Conservation (phyloP, 352 stramenopile species). For the Phytophthora brassicae region DNA sequence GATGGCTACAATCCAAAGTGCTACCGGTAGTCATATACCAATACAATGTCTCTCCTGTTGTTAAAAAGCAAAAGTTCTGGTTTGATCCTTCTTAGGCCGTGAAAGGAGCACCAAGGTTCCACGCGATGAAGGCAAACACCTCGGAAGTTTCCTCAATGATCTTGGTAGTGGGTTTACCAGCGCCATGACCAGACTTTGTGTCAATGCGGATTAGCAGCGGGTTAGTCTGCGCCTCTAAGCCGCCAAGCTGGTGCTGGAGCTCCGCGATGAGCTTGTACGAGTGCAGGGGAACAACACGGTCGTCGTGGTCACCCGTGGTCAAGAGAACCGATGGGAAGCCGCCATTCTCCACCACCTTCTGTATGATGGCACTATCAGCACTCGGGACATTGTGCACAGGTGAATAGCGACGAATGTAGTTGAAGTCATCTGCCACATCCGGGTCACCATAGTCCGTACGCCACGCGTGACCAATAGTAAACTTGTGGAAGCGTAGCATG, state of each 20-base stretch:
- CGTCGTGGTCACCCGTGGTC: conserved; percentile 90
- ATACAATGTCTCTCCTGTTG: too few species aligned
- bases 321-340: conserved; percentile 83
- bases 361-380: conserved; percentile 49
- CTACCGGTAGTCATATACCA: too few species aligned
- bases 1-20: too few species aligned
- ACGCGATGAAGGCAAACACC: conserved; percentile 87
- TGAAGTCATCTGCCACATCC: conserved; percentile 75
- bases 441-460: conserved; percentile 87
- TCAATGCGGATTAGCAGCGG: conserved; percentile 90
- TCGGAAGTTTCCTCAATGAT: conserved; percentile 86
- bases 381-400: conserved; percentile 88
- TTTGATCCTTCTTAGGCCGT: conserved; percentile 36
- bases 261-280: conserved; percentile 91
- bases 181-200: conserved; percentile 87
- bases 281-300: conserved; percentile 89
- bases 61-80: too few species aligned
- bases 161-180: conserved; percentile 89
- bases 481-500: conserved; percentile 96
- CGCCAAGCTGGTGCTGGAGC: conserved; percentile 79
- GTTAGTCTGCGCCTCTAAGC: conserved; percentile 64
- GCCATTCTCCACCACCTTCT: conserved; percentile 48
- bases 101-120: conserved; percentile 58
- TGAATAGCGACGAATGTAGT: conserved; percentile 87
- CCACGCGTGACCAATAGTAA: conserved; percentile 93